phyloP scores from a whole-genome alignment of 495 filamentous ascomycete genomes.

The Penicillium crystallinum region DNA sequence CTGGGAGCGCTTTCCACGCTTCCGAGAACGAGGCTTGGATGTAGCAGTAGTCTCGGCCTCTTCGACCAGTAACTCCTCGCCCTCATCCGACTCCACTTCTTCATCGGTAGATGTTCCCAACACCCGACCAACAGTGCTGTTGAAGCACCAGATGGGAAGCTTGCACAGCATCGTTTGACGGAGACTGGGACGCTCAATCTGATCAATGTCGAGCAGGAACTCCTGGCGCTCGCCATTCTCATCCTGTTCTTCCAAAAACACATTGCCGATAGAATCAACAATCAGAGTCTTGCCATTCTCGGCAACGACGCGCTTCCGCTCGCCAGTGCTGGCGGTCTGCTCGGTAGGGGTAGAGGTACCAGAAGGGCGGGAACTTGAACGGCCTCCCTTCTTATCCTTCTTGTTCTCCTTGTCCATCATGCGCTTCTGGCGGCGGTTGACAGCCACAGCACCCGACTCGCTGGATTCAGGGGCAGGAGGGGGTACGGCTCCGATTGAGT shows the following conservation, averaged over 20 bases:
- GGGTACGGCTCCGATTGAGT: constrained; percentile 38
- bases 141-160: constrained; percentile 62
- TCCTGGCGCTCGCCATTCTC: constrained; percentile 80
- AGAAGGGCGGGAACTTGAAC: constrained; percentile 28
- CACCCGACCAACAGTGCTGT: constrained; percentile 51
- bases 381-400: constrained; percentile 54
- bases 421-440: constrained; percentile 85
- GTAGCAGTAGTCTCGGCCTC: constrained; percentile 27
- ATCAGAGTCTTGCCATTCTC: constrained; percentile 94
- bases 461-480: constrained; percentile 34
- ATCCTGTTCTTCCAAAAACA: constrained; percentile 84
- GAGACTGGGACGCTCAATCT: constrained; percentile 60
- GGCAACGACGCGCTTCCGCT: constrained; percentile 77
- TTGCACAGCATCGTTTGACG: constrained; percentile 65
- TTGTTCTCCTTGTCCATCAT: constrained; percentile 76
- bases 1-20: constrained; percentile 33
- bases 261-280: constrained; percentile 85
- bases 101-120: constrained; percentile 31
- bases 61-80: constrained; percentile 26
- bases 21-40: constrained; percentile 21
- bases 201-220: constrained; percentile 73
- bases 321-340: constrained; percentile 48
- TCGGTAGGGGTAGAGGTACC: constrained; percentile 50
- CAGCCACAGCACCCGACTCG: constrained; percentile 45
- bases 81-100: constrained; percentile 29